Percentiles rank a stretch among this genome's conserved stretches.
Conservation (phyloP, 2,329 filamentous ascomycete genomes). For the Fusarium nisikadoi region DNA sequence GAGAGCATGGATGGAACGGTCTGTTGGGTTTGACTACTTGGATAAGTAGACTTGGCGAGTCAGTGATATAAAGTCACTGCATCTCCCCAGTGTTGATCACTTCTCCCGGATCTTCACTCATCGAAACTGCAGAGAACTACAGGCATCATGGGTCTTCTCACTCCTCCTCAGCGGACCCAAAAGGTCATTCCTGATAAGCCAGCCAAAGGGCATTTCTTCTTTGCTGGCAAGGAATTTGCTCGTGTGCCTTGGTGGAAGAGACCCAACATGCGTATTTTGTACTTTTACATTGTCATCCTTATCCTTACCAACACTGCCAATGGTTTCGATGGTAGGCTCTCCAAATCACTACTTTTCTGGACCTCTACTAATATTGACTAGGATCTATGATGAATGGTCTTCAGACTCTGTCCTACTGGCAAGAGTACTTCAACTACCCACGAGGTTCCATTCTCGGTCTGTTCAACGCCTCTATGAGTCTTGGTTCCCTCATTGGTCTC, state of each 20-base stretch:
- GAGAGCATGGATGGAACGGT: neutral
- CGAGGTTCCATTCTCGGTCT: slow-evolving; percentile 13
- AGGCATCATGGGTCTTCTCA: slow-evolving; percentile 9
- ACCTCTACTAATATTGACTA: neutral
- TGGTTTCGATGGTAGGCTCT: slow-evolving; percentile 10
- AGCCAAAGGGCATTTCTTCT: slow-evolving; percentile 14
- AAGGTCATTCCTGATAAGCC: slow-evolving; percentile 18
- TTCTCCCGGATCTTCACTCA: neutral
- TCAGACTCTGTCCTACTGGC: slow-evolving; percentile 25
- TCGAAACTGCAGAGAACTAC: neutral
- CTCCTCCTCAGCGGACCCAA: slow-evolving; percentile 17
- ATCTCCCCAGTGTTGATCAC: neutral
- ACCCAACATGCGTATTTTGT: slow-evolving; percentile 3
- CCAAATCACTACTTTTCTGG: too few species aligned
- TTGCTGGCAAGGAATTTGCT: slow-evolving; percentile 12
- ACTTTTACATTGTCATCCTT: slow-evolving; percentile 9
- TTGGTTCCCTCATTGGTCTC: slow-evolving; percentile 24
- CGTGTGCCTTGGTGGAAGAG: slow-evolving; percentile 19
- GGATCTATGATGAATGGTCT: slow-evolving; percentile 26
- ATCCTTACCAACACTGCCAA: slow-evolving; percentile 21
- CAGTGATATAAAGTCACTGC: slow-evolving; percentile 6
- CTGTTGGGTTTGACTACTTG: neutral
- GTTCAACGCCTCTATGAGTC: slow-evolving; percentile 28
- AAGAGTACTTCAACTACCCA: slow-evolving; percentile 25
- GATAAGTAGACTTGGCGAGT: neutral